Evolutionary conservation across 2,329 filamentous ascomycete genomes (phyloP).

Genomic region (Zymoseptoria brevis): DNA sequence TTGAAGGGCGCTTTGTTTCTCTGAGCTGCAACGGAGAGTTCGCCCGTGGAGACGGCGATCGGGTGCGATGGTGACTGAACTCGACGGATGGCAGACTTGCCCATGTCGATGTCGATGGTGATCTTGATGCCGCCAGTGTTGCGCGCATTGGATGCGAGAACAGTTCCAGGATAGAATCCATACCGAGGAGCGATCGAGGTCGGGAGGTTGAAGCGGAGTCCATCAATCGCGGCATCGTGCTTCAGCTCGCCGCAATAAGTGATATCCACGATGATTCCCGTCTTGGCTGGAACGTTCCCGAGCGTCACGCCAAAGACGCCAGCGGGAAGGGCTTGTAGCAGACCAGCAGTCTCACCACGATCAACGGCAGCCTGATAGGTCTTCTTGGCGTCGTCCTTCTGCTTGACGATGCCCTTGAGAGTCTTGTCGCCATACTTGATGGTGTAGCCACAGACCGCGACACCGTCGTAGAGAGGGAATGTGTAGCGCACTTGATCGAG

Average conservation of each 20-base stretch:
- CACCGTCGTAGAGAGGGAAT: slow-evolving; percentile 66
- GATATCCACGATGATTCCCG: slow-evolving; percentile 53
- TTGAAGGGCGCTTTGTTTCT: slow-evolving; percentile 39
- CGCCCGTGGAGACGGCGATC: slow-evolving; percentile 57
- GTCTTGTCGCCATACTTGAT: slow-evolving; percentile 55
- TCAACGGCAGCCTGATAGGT: slow-evolving; percentile 53
- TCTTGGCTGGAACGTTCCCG: slow-evolving; percentile 56
- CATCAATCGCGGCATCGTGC: slow-evolving; percentile 61
- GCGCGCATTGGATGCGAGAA: slow-evolving; percentile 21
- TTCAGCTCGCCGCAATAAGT: slow-evolving; percentile 64
- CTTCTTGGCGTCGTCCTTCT: slow-evolving; percentile 53
- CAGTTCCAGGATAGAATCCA: slow-evolving; percentile 39
- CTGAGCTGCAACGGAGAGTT: slow-evolving; percentile 38
- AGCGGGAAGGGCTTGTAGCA: slow-evolving; percentile 55
- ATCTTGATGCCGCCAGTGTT: slow-evolving; percentile 43
- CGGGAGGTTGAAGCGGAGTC: slow-evolving; percentile 61
- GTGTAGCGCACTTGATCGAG: slow-evolving; percentile 55
- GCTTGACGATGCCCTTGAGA: slow-evolving; percentile 59
- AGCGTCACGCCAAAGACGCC: slow-evolving; percentile 63
- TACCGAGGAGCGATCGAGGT: slow-evolving; percentile 61
- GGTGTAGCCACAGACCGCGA: slow-evolving; percentile 59
- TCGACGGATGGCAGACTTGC: slow-evolving; percentile 49
- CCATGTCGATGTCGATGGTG: slow-evolving; percentile 53
- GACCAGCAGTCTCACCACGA: slow-evolving; percentile 53
- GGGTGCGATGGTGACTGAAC: slow-evolving; percentile 62